Evolutionary conservation across 768 basidiomycete genomes (phyloP).

Genomic region (Psilocybe cyanescens): DNA sequence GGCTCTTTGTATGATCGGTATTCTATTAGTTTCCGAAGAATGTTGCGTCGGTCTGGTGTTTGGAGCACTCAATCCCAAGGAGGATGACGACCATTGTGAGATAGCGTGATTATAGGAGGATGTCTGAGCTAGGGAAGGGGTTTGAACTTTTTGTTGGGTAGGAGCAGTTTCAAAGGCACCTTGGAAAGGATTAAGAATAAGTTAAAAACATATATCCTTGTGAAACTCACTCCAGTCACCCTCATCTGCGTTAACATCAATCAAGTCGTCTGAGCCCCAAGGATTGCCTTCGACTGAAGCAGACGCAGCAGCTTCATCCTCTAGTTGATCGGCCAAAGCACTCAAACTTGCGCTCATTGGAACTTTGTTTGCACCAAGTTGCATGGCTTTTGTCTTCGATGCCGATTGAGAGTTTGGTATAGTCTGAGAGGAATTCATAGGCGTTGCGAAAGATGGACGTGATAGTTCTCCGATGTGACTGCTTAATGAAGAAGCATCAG

Average conservation of each 20-base stretch:
- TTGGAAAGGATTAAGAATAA: conserved; percentile 25
- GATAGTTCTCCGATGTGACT: conserved; percentile 29
- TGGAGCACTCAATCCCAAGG: background rate
- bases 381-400: conserved; percentile 62
- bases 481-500: conserved; percentile 29
- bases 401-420: conserved; percentile 17
- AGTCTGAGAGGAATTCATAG: conserved; percentile 16
- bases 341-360: conserved; percentile 32
- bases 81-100: background rate
- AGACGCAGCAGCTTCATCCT: conserved; percentile 51
- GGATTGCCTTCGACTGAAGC: conserved; percentile 49
- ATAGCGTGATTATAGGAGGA: conserved; percentile 4
- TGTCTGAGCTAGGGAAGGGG: conserved; percentile 6
- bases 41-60: background rate
- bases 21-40: conserved; percentile 1
- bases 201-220: background rate
- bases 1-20: conserved; percentile 11
- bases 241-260: conserved; percentile 91
- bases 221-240: conserved; percentile 88
- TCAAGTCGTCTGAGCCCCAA: conserved; percentile 82
- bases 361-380: conserved; percentile 64
- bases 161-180: conserved; percentile 80
- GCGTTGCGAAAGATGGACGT: conserved; percentile 22
- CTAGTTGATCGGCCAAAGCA: conserved; percentile 55
- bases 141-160: conserved; percentile 16